Base-by-base conservation (phyloP, 106 monocot genomes). In the Acorus calamus region DNA sequence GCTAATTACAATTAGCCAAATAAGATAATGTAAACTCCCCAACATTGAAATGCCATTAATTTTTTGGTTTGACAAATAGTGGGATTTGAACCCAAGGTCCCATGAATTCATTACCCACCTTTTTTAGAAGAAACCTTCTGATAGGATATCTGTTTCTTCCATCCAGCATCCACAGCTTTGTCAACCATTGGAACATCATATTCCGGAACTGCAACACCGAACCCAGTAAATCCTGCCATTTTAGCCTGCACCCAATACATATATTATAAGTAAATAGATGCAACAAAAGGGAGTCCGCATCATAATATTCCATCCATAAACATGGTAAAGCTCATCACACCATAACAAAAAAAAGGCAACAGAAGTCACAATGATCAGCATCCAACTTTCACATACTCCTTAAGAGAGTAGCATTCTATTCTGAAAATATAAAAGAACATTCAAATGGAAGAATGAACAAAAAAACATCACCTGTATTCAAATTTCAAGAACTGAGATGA, bases 81-180 rank as follows among this genome's bases (percentile, higher is more conserved):
- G 2, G 7, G 9, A 60, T 45, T 7, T 60, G 43, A 28, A 42
- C 14, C 42, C 8, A 60, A 44, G 8, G 44, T 6, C 14, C 6
- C 11, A 43, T 5, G 52, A 65, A 11, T 5, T 56, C 2, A 13
- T 77, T 6, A 74, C 71, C 46, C 75, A 85, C 85, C 86, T 78
- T 81, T 67, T 2, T 44, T 67, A 59, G 50, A 7, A 43, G 46
- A 55, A 12, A 73, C 57, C 9, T 80, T 74, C 46, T 60, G 44
- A 52, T 45, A 53, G 41, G 77, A 47, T 54, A 42, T 49, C 28
- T 79, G 72, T 55, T 55, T 81, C 55, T 72, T 86, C 78, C 86
- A 86, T 70, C 45, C 69, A 49, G 66, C 68, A 86, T 81, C 86
- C 2, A 81, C 75, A 59, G 78, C 81, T 61, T 86, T 79, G 69